Evolutionary conservation across 2,329 filamentous ascomycete genomes (phyloP).

Genomic region (Fusarium setosum): DNA sequence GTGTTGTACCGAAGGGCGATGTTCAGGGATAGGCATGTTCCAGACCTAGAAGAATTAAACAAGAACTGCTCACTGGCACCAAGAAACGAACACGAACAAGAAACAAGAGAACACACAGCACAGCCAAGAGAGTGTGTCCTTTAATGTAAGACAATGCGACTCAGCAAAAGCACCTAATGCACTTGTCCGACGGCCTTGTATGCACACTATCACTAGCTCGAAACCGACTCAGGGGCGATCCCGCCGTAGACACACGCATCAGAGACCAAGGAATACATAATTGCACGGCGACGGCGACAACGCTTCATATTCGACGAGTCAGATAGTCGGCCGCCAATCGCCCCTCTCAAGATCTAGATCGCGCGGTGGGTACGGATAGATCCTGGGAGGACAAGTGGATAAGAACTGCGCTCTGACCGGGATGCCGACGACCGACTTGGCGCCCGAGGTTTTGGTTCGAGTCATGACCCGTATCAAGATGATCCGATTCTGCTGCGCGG

Average conservation of each 20-base stretch:
- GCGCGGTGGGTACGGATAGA: conserved; percentile 2
- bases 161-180: no score
- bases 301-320: no score
- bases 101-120: neutral
- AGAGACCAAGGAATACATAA: neutral
- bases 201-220: no score
- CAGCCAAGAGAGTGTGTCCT: no score
- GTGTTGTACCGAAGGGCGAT: conserved; percentile 4
- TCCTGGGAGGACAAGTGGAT: neutral
- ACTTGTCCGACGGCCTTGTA: no score
- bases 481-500: neutral
- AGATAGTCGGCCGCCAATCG: neutral
- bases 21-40: conserved; percentile 16
- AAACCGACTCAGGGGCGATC: no score
- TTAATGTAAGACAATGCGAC: no score
- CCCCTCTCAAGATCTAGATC: neutral
- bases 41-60: neutral
- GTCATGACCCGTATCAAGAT: neutral
- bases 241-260: no score
- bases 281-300: no score
- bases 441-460: neutral
- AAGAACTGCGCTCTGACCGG: neutral
- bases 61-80: neutral
- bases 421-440: neutral
- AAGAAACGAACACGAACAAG: neutral